Evolutionary conservation across 345 rosid genomes (phyloP).

Genomic region (Clausena lansium): DNA sequence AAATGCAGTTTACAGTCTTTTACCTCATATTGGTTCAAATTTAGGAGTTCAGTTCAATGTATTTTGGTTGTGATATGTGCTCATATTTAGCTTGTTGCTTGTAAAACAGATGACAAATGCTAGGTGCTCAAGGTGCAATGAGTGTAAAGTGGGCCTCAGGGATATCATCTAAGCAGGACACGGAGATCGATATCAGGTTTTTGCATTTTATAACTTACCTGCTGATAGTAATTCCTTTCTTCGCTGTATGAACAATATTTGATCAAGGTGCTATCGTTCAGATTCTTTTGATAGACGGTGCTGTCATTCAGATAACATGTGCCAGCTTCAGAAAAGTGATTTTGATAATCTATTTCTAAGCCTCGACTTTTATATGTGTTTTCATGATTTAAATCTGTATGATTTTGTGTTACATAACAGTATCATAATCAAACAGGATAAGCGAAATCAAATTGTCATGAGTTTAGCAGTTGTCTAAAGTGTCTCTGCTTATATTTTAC

Average conservation of each 20-base stretch:
- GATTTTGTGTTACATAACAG: background rate
- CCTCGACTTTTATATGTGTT: background rate
- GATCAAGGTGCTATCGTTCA: too few relatives aligned
- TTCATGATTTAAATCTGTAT: background rate
- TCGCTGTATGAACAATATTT: background rate
- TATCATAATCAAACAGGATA: background rate
- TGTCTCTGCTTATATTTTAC: background rate
- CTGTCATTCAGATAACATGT: conserved; percentile 40
- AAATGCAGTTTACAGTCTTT: conserved; percentile 65
- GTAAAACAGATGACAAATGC: conserved; percentile 27
- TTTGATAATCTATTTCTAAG: background rate
- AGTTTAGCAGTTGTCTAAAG: background rate
- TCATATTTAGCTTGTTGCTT: background rate
- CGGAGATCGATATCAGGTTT: conserved; percentile 93
- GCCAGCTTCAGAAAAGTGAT: conserved; percentile 25
- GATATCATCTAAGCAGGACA: conserved; percentile 98
- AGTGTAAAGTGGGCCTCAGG: conserved; percentile 67
- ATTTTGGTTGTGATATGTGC: background rate
- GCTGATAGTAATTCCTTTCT: background rate
- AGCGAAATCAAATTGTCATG: background rate
- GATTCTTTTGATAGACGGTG: too few relatives aligned
- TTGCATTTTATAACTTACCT: background rate
- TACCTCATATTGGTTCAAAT: background rate
- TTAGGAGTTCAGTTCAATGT: background rate
- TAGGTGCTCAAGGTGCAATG: conserved; percentile 76